A percentile compares a stretch with the other conserved stretches of the same genome.
Conservation (phyloP, 345 rosid genomes). For the Carallia brachiata region DNA sequence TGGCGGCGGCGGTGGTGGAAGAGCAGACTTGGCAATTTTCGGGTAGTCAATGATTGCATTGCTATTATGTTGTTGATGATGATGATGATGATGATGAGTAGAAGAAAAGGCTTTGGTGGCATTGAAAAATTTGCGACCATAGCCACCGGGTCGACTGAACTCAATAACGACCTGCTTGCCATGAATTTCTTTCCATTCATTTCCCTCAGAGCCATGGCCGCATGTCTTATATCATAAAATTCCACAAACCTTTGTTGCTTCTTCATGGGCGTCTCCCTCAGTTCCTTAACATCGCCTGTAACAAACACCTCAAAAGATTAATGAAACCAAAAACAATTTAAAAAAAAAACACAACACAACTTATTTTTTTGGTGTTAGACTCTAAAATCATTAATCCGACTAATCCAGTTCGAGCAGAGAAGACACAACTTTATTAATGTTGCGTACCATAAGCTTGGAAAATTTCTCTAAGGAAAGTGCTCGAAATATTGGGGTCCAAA, state of each 20-base stretch:
- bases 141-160: constrained; percentile 90
- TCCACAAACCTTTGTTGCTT: constrained; percentile 78
- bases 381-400: too few species aligned
- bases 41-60: constrained; percentile 7
- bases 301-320: background rate
- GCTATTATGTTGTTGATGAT: background rate
- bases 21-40: constrained; percentile 20
- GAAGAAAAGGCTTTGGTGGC: constrained; percentile 1
- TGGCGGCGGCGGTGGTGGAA: background rate
- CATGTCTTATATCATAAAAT: constrained; percentile 79
- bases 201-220: constrained; percentile 60
- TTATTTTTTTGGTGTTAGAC: too few species aligned
- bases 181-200: constrained; percentile 61
- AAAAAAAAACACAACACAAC: background rate
- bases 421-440: constrained; percentile 17
- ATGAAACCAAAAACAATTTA: background rate
- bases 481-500: constrained; percentile 63
- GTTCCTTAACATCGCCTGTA: constrained; percentile 69
- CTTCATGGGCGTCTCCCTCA: constrained; percentile 86
- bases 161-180: constrained; percentile 58
- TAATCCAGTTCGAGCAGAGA: too few species aligned
- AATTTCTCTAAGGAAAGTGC: constrained; percentile 42
- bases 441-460: constrained; percentile 30
- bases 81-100: too few species aligned
- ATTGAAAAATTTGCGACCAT: constrained; percentile 45